Evolutionary conservation across 1,139 yeast genomes (phyloP).

Genomic region (Wickerhamomyces sp.): DNA sequence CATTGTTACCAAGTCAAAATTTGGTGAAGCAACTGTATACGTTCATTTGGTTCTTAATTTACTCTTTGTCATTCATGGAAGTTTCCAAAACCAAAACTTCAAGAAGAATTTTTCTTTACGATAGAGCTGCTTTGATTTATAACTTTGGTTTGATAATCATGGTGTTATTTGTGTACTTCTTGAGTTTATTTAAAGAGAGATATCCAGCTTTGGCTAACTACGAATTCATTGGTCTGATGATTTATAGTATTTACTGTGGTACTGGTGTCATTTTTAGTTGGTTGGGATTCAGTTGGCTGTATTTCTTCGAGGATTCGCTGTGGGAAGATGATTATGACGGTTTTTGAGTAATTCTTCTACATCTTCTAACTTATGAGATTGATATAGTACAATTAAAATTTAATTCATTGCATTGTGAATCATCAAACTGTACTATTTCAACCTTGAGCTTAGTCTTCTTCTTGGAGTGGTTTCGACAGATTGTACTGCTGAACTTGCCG

Average conservation of each 20-base stretch:
- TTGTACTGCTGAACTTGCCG: too few relatives aligned
- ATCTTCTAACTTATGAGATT: too few relatives aligned
- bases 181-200: conserved; percentile 53
- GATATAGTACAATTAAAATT: too few relatives aligned
- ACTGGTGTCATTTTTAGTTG: conserved; percentile 83
- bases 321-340: conserved; percentile 36
- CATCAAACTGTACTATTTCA: too few relatives aligned
- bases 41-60: conserved; percentile 78
- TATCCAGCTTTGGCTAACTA: conserved; percentile 45
- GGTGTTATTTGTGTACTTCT: conserved; percentile 46
- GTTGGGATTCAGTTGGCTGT: conserved; percentile 86
- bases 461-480: too few relatives aligned
- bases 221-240: conserved; percentile 76
- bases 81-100: conserved; percentile 46
- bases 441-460: too few relatives aligned
- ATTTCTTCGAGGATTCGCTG: conserved; percentile 68
- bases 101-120: conserved; percentile 56
- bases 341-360: too few relatives aligned
- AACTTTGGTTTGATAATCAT: conserved; percentile 65
- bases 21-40: conserved; percentile 74
- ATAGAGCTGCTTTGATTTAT: conserved; percentile 64
- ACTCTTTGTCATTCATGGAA: conserved; percentile 65
- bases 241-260: conserved; percentile 80
- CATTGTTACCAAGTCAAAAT: conserved; percentile 74
- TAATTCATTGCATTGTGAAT: too few relatives aligned